These are phyloP conservation scores for Alnus rubra DNA, from an alignment of 306 rosid species.

Conservation along the genomic window DNA sequence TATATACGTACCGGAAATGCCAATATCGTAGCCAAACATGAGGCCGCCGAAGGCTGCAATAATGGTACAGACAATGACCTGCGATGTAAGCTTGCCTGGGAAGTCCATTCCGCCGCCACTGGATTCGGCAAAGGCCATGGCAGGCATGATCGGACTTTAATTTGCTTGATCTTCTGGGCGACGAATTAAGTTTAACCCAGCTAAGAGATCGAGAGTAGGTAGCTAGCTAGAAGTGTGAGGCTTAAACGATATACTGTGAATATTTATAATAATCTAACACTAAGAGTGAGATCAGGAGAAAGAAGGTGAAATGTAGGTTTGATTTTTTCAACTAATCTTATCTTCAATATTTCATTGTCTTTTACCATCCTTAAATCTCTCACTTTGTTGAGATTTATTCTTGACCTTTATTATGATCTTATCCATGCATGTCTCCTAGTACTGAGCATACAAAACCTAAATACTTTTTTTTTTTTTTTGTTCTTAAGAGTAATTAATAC, in stretches of 20 bases:
- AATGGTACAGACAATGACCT: slow-evolving; percentile 25
- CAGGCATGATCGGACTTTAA: slow-evolving; percentile 25
- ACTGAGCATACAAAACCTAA: too few relatives aligned
- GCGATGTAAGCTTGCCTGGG: slow-evolving; percentile 36
- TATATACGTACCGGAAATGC: slow-evolving; percentile 30
- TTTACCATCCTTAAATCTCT: neutral
- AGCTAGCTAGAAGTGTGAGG: neutral
- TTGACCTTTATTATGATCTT: neutral
- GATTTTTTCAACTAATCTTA: neutral
- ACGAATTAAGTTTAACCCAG: too few relatives aligned
- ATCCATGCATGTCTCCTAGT: neutral
- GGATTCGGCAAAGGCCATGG: neutral
- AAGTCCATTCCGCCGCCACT: slow-evolving; percentile 21
- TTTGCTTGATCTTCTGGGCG: neutral
- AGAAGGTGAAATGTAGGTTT: neutral
- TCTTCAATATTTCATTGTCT: neutral
- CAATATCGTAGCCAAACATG: slow-evolving; percentile 49
- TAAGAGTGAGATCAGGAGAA: too few relatives aligned
- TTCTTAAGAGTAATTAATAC: too few relatives aligned
- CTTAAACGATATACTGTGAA: too few relatives aligned
- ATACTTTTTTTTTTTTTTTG: too few relatives aligned
- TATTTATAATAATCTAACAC: too few relatives aligned
- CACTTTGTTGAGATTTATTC: neutral
- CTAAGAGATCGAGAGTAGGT: neutral
- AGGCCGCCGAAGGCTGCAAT: slow-evolving; percentile 40